Evolutionary conservation across 2,329 filamentous ascomycete species (phyloP).

Genomic region (Tolypocladium tundrense): DNA sequence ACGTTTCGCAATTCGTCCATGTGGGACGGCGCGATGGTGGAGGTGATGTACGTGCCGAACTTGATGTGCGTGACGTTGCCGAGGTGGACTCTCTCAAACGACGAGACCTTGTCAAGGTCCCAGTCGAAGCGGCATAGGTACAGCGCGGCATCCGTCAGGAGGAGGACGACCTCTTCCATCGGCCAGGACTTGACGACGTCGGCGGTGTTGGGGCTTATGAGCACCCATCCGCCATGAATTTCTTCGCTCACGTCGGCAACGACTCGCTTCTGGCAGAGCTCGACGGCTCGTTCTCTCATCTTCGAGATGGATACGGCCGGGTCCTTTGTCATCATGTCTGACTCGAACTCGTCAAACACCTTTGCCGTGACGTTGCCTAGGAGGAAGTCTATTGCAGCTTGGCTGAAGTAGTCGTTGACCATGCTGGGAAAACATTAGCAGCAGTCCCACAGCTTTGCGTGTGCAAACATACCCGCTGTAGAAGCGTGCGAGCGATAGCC

Average conservation of each 20-base stretch:
- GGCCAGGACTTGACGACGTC: conserved; percentile 61
- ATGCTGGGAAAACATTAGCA: conserved; percentile 52
- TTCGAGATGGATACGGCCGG: conserved; percentile 79
- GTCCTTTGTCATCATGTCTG: conserved; percentile 85
- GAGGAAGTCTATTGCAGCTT: conserved; percentile 89
- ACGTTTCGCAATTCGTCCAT: conserved; percentile 72
- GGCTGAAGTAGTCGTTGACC: conserved; percentile 95
- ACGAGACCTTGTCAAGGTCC: conserved; percentile 87
- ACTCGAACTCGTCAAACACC: conserved; percentile 90
- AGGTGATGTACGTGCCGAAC: conserved; percentile 83
- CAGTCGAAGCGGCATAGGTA: conserved; percentile 92
- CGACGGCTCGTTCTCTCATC: conserved; percentile 80
- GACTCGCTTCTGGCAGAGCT: conserved; percentile 77
- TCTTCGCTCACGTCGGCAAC: conserved; percentile 77
- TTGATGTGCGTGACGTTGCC: conserved; percentile 62
- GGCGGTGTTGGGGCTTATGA: conserved; percentile 64
- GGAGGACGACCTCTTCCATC: conserved; percentile 79
- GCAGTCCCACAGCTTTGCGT: no score
- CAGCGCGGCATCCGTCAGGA: conserved; percentile 74
- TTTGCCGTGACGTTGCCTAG: conserved; percentile 76
- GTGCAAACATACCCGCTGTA: conserved; percentile 47
- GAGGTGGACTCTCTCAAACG: conserved; percentile 78
- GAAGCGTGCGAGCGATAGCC: conserved; percentile 71
- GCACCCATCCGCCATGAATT: conserved; percentile 79
- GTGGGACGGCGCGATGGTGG: conserved; percentile 68